These are phyloP conservation scores for Xylaria intraflava DNA, from an alignment of 495 filamentous ascomycete species.

Conservation along the genomic window DNA sequence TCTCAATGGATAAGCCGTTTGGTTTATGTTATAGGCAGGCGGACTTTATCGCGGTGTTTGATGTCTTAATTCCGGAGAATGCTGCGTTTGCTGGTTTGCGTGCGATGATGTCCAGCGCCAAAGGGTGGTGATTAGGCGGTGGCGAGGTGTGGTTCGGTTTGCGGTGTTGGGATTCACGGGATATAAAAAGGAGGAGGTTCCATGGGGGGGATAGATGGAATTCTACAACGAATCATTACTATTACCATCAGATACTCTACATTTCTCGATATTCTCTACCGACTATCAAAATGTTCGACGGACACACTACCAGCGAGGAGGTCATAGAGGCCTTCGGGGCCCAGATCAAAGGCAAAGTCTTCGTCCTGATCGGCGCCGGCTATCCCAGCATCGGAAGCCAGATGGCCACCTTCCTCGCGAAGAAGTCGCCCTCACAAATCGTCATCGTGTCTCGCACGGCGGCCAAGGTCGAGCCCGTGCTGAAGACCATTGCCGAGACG, in stretches of 20 bases:
- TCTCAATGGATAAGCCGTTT: too few species aligned
- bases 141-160: too few species aligned
- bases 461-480: conserved; percentile 33
- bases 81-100: too few species aligned
- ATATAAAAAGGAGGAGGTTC: too few species aligned
- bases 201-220: too few species aligned
- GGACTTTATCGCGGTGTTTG: too few species aligned
- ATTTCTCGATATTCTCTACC: not conserved
- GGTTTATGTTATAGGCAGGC: too few species aligned
- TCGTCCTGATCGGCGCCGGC: conserved; percentile 46
- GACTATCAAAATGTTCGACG: conserved; percentile 22
- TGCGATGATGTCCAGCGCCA: too few species aligned
- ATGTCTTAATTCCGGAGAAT: too few species aligned
- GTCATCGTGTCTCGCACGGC: conserved; percentile 39
- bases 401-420: conserved; percentile 39
- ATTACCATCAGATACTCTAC: not conserved
- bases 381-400: conserved; percentile 40
- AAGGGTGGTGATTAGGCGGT: too few species aligned
- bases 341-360: conserved; percentile 26
- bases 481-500: conserved; percentile 33
- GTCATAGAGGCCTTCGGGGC: conserved; percentile 30
- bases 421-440: conserved; percentile 34
- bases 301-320: conserved; percentile 28
- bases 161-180: too few species aligned
- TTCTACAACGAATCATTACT: too few species aligned